Conservation (phyloP, 2,329 filamentous ascomycete species). For the Conoideocrella luteorostrata region DNA sequence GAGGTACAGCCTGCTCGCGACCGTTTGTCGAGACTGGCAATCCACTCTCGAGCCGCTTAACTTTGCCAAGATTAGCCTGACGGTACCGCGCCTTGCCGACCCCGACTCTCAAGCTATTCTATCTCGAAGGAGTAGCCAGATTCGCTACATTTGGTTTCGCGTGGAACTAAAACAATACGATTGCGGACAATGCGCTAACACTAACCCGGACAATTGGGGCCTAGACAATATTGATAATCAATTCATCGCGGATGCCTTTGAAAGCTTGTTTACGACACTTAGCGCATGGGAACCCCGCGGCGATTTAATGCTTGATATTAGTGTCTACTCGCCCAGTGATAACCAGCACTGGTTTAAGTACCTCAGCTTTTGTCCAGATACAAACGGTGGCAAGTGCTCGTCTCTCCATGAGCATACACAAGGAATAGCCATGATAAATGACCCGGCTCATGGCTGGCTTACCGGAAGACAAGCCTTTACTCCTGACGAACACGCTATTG, state of each 20-base stretch:
- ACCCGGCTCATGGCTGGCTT: too few relatives aligned
- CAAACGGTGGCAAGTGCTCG: slow-evolving; percentile 17
- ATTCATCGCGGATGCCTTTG: slow-evolving; percentile 22
- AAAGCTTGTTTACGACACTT: slow-evolving; percentile 23
- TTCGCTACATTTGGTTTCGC: slow-evolving; percentile 24
- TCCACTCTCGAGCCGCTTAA: slow-evolving; percentile 20
- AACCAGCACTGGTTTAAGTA: slow-evolving; percentile 30
- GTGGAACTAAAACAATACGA: slow-evolving; percentile 21
- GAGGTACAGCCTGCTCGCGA: too few relatives aligned
- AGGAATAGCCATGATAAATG: too few relatives aligned
- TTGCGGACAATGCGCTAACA: slow-evolving; percentile 15
- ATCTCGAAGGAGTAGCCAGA: slow-evolving; percentile 15
- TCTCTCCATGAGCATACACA: too few relatives aligned
- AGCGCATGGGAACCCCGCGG: slow-evolving; percentile 25
- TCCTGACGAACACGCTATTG: slow-evolving; percentile 10
- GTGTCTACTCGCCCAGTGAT: slow-evolving; percentile 30
- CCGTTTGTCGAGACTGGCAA: slow-evolving; percentile 27
- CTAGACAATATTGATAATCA: slow-evolving; percentile 17
- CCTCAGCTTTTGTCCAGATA: slow-evolving; percentile 17
- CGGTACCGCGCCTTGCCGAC: slow-evolving; percentile 19
- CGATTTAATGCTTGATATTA: slow-evolving; percentile 30
- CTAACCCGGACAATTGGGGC: slow-evolving; percentile 6
- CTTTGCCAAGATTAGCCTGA: slow-evolving; percentile 24
- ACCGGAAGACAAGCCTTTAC: too few relatives aligned
- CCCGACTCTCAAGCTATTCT: slow-evolving; percentile 22